Percentiles rank a stretch among this genome's conserved stretches.
Evolutionary conservation across 805 yeast genomes (phyloP).

Genomic region (Metschnikowia cerradonensis): DNA sequence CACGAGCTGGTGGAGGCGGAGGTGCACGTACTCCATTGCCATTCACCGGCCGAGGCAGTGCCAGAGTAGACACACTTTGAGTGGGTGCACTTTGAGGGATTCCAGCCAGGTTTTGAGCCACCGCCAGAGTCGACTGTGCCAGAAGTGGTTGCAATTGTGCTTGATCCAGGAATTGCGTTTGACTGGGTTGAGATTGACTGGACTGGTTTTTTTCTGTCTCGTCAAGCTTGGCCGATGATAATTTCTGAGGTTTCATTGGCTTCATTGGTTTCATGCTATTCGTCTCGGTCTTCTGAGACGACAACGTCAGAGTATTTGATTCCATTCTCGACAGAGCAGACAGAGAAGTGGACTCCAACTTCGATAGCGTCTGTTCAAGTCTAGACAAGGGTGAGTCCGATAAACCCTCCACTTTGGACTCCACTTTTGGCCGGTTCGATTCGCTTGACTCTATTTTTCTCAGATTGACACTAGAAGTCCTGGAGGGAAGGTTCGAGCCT

Average conservation of each 20-base stretch:
- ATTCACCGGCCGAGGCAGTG: background rate
- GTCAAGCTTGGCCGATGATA: slow-evolving; percentile 11
- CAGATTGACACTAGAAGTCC: background rate
- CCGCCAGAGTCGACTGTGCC: too few species aligned
- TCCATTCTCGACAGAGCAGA: background rate
- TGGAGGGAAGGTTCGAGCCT: slow-evolving; percentile 3
- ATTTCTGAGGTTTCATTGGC: slow-evolving; percentile 16
- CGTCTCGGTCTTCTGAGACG: slow-evolving; percentile 5
- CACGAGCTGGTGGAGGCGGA: slow-evolving; percentile 18
- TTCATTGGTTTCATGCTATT: slow-evolving; percentile 18
- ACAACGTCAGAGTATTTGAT: background rate
- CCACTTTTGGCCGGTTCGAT: too few species aligned
- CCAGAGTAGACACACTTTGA: too few species aligned
- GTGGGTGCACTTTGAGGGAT: too few species aligned
- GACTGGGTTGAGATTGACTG: too few species aligned
- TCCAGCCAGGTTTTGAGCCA: background rate
- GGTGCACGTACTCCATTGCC: background rate
- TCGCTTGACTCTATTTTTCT: background rate
- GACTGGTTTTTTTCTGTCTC: slow-evolving; percentile 4
- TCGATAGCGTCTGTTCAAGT: too few species aligned
- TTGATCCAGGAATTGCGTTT: too few species aligned
- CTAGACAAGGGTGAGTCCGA: too few species aligned
- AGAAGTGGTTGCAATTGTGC: too few species aligned
- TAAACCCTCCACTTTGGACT: too few species aligned
- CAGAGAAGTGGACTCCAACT: too few species aligned